These are phyloP conservation scores for Pseudocercospora cruenta DNA, from an alignment of 2,329 filamentous ascomycete species.

Conservation along the genomic window DNA sequence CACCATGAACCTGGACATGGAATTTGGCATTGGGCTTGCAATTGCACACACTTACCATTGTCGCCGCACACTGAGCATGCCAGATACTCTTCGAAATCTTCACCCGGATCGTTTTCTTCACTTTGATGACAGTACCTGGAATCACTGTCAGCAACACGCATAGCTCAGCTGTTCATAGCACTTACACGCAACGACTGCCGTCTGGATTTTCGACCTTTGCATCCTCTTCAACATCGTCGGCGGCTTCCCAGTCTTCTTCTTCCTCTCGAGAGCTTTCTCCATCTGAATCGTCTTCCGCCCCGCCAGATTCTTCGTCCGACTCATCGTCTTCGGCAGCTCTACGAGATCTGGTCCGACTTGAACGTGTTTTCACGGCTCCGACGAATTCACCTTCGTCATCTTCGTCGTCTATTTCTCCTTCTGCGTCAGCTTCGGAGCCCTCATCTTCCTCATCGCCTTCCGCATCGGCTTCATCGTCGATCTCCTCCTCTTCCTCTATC, in stretches of 20 bases:
- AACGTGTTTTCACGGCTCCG: conserved; percentile 42
- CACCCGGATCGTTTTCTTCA: conserved; percentile 79
- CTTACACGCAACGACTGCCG: conserved; percentile 68
- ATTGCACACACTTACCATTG: conserved; percentile 67
- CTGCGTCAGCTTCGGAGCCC: conserved; percentile 54
- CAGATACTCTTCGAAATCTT: conserved; percentile 79
- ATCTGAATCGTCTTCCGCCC: conserved; percentile 38
- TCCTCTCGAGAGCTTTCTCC: conserved; percentile 55
- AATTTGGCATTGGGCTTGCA: conserved; percentile 1
- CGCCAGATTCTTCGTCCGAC: conserved; percentile 44
- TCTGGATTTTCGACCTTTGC: conserved; percentile 56
- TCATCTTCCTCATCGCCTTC: conserved; percentile 41
- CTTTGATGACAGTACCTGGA: conserved; percentile 78
- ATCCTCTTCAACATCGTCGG: conserved; percentile 58
- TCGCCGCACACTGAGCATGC: conserved; percentile 78
- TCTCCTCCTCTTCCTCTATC: conserved; percentile 31
- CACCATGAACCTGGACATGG: conserved; percentile 23
- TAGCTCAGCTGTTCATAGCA: conserved; percentile 27
- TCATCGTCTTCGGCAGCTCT: conserved; percentile 41
- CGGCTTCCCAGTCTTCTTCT: conserved; percentile 58
- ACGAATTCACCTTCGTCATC: conserved; percentile 49
- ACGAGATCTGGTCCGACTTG: conserved; percentile 39
- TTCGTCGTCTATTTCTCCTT: conserved; percentile 53
- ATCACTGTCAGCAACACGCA: conserved; percentile 27
- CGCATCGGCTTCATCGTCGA: conserved; percentile 40